Conservation (phyloP, 371 early-diverging fungal species). For the Blakeslea trispora region DNA sequence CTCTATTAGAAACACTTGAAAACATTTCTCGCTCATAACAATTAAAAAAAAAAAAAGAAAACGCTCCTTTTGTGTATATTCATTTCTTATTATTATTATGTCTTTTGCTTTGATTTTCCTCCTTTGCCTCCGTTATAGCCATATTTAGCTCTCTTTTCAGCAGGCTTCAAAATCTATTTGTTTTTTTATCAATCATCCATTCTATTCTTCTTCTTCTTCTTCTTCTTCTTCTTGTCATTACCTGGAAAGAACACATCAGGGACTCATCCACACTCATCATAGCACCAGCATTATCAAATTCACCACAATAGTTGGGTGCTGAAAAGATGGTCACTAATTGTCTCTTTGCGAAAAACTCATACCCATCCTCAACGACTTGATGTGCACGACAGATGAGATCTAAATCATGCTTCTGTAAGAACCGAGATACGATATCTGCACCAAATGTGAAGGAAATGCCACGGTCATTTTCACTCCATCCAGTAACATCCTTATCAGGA, state of each 20-base stretch:
- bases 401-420: slow-evolving; percentile 88
- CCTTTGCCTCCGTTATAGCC: slow-evolving; percentile 15
- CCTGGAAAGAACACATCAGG: slow-evolving; percentile 89
- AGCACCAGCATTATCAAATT: slow-evolving; percentile 96
- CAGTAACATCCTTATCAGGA: slow-evolving; percentile 70
- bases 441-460: slow-evolving; percentile 97
- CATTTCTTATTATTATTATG: not conserved
- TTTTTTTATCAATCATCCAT: too few relatives aligned
- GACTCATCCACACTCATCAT: slow-evolving; percentile 96
- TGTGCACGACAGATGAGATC: slow-evolving; percentile 97
- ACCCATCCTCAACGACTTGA: slow-evolving; percentile 99
- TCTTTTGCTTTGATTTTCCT: slow-evolving; percentile 16
- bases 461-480: slow-evolving; percentile 98
- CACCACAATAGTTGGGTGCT: slow-evolving; percentile 99
- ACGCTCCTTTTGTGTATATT: too few relatives aligned
- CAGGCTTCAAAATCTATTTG: slow-evolving; percentile 38
- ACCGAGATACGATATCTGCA: slow-evolving; percentile 80
- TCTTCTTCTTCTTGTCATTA: too few relatives aligned
- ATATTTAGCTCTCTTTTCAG: slow-evolving; percentile 38
- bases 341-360: slow-evolving; percentile 97
- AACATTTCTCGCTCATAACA: too few relatives aligned
- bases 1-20: slow-evolving; percentile 39
- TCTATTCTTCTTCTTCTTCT: too few relatives aligned
- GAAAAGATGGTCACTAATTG: slow-evolving; percentile 95
- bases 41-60: too few relatives aligned